Evolutionary conservation across 768 basidiomycete genomes (phyloP).

Genomic region (Auriscalpium microsporum): DNA sequence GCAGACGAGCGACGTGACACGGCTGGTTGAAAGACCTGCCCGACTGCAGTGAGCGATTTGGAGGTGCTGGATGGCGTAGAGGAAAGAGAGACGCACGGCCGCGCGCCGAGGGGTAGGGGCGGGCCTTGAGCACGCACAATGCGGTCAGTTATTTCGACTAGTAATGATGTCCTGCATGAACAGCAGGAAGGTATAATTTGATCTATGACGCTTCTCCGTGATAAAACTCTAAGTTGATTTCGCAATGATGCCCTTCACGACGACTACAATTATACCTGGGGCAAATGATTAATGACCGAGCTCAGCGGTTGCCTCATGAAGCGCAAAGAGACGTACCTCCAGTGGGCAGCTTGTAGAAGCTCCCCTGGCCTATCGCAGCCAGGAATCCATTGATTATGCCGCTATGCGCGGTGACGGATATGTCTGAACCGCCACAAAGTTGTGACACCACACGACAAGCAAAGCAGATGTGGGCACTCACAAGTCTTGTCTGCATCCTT

Average conservation of each 20-base stretch:
- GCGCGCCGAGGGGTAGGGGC: no score
- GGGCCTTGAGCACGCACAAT: no score
- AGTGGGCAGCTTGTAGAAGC: slow-evolving; percentile 5
- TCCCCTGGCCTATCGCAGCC: slow-evolving; percentile 7
- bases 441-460: not conserved
- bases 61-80: no score
- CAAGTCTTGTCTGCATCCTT: slow-evolving; percentile 7
- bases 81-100: no score
- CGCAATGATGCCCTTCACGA: slow-evolving; percentile 7
- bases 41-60: no score
- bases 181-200: no score
- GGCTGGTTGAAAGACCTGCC: no score
- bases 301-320: not conserved
- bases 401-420: slow-evolving; percentile 12
- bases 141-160: no score
- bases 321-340: slow-evolving; percentile 6
- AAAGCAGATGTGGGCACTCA: not conserved
- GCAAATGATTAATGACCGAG: not conserved
- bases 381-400: slow-evolving; percentile 9
- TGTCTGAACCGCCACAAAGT: not conserved
- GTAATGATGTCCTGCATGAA: no score
- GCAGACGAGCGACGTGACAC: no score
- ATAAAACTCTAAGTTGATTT: no score
- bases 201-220: no score
- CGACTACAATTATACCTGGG: slow-evolving; percentile 7